Conservation (phyloP, 495 filamentous ascomycete species). For the Aspergillus biplanus region DNA sequence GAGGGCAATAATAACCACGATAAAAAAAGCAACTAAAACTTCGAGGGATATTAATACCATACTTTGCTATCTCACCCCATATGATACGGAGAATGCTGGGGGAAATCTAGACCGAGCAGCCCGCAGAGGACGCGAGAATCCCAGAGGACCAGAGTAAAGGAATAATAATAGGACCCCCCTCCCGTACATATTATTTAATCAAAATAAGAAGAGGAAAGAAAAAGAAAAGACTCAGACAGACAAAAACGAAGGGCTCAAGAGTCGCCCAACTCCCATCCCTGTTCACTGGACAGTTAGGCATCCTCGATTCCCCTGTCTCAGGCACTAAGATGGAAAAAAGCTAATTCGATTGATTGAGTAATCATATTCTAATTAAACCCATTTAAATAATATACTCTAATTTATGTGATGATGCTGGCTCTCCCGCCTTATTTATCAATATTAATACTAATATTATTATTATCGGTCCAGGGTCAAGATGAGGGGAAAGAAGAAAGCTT, state of each 20-base stretch:
- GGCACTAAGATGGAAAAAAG: background rate
- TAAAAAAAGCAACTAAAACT: no score
- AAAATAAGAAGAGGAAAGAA: no score
- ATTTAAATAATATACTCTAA: no score
- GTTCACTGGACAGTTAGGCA: background rate
- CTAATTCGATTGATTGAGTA: background rate
- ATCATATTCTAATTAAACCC: background rate
- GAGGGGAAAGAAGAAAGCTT: no score
- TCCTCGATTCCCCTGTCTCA: background rate
- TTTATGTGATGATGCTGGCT: no score
- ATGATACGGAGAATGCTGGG: conserved; percentile 3
- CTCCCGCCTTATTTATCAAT: no score
- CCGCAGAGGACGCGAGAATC: background rate
- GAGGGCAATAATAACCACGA: no score
- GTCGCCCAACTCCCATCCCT: background rate
- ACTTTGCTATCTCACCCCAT: background rate
- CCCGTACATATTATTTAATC: no score
- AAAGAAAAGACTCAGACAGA: no score
- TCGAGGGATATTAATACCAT: background rate
- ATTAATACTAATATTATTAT: no score
- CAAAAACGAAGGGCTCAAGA: background rate
- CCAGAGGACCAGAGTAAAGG: background rate
- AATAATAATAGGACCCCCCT: no score
- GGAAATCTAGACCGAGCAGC: background rate
- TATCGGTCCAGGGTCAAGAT: no score